Base-by-base conservation (phyloP, 768 basidiomycete genomes). In the Asterophora lycoperdoides region DNA sequence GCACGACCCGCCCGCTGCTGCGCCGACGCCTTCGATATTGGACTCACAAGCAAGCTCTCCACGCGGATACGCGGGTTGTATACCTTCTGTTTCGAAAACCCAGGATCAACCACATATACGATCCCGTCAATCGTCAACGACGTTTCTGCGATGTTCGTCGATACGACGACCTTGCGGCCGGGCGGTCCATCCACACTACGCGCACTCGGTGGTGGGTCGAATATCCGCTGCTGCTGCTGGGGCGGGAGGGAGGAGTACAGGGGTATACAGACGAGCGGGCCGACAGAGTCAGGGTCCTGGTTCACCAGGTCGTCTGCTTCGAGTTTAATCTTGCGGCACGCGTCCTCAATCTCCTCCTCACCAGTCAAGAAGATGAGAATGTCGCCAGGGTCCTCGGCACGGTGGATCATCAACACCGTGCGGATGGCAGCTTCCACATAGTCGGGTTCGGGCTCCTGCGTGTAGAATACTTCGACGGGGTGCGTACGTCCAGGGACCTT, bases 101-200 rank as follows among this genome's bases (percentile, higher is more conserved):
- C 94, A 0, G 94, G 92, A 61, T 97, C 95, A 39, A 97, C 93
- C 49, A 97, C 95, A 59, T 98, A 99, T n/a, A 99, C 94, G 59
- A 99, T 97, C 17, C 95, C 95, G 57, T 99, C 95, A 49, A 99
- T 98, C 2, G 95, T 99, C 36, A 98, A 70, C 2, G 93, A 95
- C 1, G 95, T 98, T 68, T 99, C 95, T 3, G 96, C 96, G 49
- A 98, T 93, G 63, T 98, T 99, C 23, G 95, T 99, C 8, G 93
- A 91, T 1, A 99, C 75, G 28, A 99, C 89, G 37, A 98, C 80
- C 65, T 99, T 99, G 51, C 95, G 81, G 0, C 95, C 95, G 0
- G 87, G 84, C 0, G 92, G 86, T 1, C 92, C 86, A 42, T 73
- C 82, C 0, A 78, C 64, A 0, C 67, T 72, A 2, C 76, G 71